phyloP scores from a whole-genome alignment of 805 yeast species.

The Barnettozyma siamensis region DNA sequence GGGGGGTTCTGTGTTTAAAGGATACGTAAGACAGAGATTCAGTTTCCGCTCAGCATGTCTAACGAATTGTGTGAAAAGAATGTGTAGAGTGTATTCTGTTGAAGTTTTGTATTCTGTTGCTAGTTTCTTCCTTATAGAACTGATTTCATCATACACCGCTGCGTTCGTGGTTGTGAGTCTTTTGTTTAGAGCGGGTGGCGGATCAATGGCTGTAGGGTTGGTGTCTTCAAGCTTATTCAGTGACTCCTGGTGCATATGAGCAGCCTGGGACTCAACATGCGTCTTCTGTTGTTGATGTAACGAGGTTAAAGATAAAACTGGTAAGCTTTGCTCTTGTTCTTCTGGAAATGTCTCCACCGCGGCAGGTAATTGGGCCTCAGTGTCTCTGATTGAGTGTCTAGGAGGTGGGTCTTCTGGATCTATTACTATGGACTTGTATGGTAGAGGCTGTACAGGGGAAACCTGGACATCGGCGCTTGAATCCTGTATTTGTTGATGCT shows the following conservation, averaged over 20 bases:
- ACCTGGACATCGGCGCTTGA: not conserved
- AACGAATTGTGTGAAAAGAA: constrained; percentile 91
- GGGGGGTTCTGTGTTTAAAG: constrained; percentile 70
- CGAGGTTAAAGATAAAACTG: not conserved
- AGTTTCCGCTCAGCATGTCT: constrained; percentile 88
- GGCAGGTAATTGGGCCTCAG: not conserved
- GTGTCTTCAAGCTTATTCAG: no score
- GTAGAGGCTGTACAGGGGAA: not conserved
- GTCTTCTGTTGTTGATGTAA: not conserved
- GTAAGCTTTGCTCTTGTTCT: not conserved
- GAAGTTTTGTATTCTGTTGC: constrained; percentile 62
- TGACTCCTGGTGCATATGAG: not conserved
- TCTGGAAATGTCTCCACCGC: not conserved
- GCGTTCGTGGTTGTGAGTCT: constrained; percentile 19
- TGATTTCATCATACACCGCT: constrained; percentile 20
- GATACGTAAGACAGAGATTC: constrained; percentile 59
- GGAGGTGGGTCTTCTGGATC: constrained; percentile 13
- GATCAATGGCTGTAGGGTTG: no score
- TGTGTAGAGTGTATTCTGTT: constrained; percentile 89
- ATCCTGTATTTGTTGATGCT: constrained; percentile 1
- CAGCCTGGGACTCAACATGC: not conserved
- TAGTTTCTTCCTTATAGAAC: constrained; percentile 29
- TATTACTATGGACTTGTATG: constrained; percentile 14
- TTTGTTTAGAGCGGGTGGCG: not conserved
- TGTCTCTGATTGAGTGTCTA: not conserved